These are phyloP conservation scores for Nakaseomyces delphensis DNA, from an alignment of 1,139 yeast genomes.

Conservation along the genomic window DNA sequence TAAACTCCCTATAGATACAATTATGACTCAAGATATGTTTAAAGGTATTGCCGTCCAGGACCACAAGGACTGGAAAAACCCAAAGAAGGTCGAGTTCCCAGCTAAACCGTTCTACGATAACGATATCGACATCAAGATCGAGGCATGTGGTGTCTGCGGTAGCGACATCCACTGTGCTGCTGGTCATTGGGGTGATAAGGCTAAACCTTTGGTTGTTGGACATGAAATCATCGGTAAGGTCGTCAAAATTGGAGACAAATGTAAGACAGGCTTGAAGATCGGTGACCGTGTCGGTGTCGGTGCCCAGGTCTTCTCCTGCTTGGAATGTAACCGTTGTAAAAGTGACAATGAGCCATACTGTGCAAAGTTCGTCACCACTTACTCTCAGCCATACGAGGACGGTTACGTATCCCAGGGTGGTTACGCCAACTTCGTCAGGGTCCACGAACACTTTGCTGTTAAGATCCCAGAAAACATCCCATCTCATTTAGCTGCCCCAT, in stretches of 20 bases:
- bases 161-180: conserved; percentile 39
- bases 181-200: conserved; percentile 35
- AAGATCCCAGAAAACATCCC: conserved; percentile 40
- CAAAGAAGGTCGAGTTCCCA: conserved; percentile 32
- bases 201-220: conserved; percentile 38
- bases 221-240: conserved; percentile 44
- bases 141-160: conserved; percentile 51
- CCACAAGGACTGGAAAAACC: conserved; percentile 38
- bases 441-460: conserved; percentile 40
- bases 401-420: conserved; percentile 45
- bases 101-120: conserved; percentile 32
- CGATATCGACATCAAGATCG: conserved; percentile 35
- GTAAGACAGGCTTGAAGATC: conserved; percentile 35
- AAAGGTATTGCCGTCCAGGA: conserved; percentile 40
- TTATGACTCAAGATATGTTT: conserved; percentile 35
- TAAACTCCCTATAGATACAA: background rate
- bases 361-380: conserved; percentile 35
- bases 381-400: conserved; percentile 36
- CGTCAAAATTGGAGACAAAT: conserved; percentile 36
- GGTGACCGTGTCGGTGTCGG: conserved; percentile 49
- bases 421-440: conserved; percentile 42
- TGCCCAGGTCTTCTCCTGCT: conserved; percentile 40
- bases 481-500: conserved; percentile 39
- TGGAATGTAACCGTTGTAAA: conserved; percentile 38
- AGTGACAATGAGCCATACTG: conserved; percentile 42